These are phyloP conservation scores for Golovinomyces cichoracearum DNA, from an alignment of 2,329 filamentous ascomycete species.

Conservation along the genomic window DNA sequence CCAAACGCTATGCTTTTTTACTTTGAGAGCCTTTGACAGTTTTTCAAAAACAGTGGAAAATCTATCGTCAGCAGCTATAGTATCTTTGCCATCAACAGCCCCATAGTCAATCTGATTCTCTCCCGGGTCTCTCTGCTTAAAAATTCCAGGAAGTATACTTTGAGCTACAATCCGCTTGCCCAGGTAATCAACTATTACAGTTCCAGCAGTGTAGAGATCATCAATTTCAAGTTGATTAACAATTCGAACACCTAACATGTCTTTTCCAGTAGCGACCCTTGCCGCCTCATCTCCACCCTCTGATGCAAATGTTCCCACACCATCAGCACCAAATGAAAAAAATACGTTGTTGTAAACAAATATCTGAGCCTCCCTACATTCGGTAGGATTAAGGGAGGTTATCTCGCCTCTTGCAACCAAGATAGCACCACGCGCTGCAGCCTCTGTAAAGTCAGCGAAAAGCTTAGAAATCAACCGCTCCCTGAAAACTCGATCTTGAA, in stretches of 20 bases:
- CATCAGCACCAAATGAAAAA: conserved; percentile 94
- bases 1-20: conserved; percentile 93
- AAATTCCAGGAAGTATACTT: conserved; percentile 94
- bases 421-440: conserved; percentile 72
- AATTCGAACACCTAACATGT: conserved; percentile 75
- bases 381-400: conserved; percentile 78
- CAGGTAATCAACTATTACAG: conserved; percentile 86
- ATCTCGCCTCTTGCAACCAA: conserved; percentile 83
- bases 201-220: conserved; percentile 81
- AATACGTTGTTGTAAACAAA: conserved; percentile 99
- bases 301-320: conserved; percentile 84
- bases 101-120: conserved; percentile 99
- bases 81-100: conserved; percentile 87
- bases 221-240: conserved; percentile 95
- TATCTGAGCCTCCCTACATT: conserved; percentile 78
- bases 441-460: conserved; percentile 93
- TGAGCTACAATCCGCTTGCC: conserved; percentile 93
- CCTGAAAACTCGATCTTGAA: conserved; percentile 87
- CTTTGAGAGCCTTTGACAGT: conserved; percentile 66
- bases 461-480: conserved; percentile 86
- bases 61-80: conserved; percentile 69
- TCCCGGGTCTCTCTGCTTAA: conserved; percentile 90
- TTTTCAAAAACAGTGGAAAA: conserved; percentile 70
- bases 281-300: conserved; percentile 94
- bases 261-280: conserved; percentile 84